Percentiles rank a stretch among this genome's conserved stretches.
phyloP scores from a whole-genome alignment of 2,329 filamentous ascomycete species.

The Onygena corvina region DNA sequence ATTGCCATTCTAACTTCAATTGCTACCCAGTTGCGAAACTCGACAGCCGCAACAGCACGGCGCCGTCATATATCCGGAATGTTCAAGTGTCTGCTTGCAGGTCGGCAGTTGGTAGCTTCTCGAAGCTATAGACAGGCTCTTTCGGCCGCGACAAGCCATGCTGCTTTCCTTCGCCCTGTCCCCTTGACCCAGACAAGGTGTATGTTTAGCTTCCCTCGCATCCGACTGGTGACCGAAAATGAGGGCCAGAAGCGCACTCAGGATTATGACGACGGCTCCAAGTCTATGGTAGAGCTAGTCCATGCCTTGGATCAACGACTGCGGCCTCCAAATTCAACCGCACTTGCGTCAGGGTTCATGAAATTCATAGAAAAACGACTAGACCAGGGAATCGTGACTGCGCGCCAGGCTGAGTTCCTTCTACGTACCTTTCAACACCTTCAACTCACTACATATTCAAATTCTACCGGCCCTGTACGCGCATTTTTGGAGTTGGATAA shows the following conservation, averaged over 20 bases:
- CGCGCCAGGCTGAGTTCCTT: constrained; percentile 52
- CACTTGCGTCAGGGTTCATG: constrained; percentile 53
- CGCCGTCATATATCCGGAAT: constrained; percentile 17
- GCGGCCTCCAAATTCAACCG: constrained; percentile 51
- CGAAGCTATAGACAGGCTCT: constrained; percentile 28
- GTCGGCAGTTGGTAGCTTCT: constrained; percentile 32
- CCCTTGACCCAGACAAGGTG: constrained; percentile 37
- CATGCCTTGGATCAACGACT: constrained; percentile 51
- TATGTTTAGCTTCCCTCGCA: constrained; percentile 46
- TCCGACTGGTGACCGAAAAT: constrained; percentile 30
- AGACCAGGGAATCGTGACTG: constrained; percentile 45
- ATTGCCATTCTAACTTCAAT: neutral
- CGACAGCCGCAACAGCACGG: neutral
- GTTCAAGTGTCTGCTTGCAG: constrained; percentile 35
- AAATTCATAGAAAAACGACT: constrained; percentile 50
- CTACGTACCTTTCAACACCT: constrained; percentile 51
- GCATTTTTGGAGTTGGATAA: constrained; percentile 29
- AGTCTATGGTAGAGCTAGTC: constrained; percentile 56
- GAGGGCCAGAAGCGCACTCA: constrained; percentile 5
- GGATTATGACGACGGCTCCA: constrained; percentile 42
- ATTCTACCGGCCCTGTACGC: constrained; percentile 9
- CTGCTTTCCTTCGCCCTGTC: constrained; percentile 20
- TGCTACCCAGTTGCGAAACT: neutral
- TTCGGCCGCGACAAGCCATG: constrained; percentile 14
- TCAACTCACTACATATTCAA: constrained; percentile 15